Evolutionary conservation across 306 rosid genomes (phyloP), one percentile per base, ranked within the genome.

Genomic region (Rubus idaeus): DNA sequence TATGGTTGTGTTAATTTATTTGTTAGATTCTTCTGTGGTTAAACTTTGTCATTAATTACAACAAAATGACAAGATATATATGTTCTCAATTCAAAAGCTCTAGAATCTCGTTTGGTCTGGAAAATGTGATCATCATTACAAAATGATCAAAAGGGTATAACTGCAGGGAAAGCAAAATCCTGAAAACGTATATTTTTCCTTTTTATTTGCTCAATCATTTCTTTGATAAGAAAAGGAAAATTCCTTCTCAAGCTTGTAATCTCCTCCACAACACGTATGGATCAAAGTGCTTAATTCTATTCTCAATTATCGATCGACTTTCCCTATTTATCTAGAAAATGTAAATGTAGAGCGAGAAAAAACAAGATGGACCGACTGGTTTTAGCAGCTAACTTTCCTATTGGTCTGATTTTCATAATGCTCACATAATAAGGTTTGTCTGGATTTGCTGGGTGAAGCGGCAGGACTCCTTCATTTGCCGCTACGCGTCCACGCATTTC

Each of bases 401-500:
- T 35, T 72, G 71, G 74, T 56, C 3, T 52, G 58, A 17, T 52
- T 16, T 52, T 17, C 23, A 20, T 9, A 9, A 57, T 49, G 57
- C 23, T 63, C 35, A 47, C 71, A 60, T 6, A 56, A 84, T 78
- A 82, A 75, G 75, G n/a, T 71, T 85, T 78, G 75, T 78, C 68
- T 53, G 79, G 83, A 85, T 81, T 85, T 68, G 78, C 40, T 49
- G 45, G 82, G 62, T 53, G 74, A 85, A 82, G 84, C 87, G 89
- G 87, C 74, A 68, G 75, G 55, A 6, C 64, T 78, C 84, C 50
- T 12, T 12, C 70, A 39, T 35, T 68, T 41, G 74, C 73, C 62
- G 76, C 78, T 68, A 75, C 80, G 85, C 73, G 76, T 72, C 82
- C 82, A 71, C 68, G 82, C 83, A 78, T 4, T 30, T 49, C n/a